Evolutionary conservation across 2,329 filamentous ascomycete genomes (phyloP).

Genomic region (Metarhizium robertsii): DNA sequence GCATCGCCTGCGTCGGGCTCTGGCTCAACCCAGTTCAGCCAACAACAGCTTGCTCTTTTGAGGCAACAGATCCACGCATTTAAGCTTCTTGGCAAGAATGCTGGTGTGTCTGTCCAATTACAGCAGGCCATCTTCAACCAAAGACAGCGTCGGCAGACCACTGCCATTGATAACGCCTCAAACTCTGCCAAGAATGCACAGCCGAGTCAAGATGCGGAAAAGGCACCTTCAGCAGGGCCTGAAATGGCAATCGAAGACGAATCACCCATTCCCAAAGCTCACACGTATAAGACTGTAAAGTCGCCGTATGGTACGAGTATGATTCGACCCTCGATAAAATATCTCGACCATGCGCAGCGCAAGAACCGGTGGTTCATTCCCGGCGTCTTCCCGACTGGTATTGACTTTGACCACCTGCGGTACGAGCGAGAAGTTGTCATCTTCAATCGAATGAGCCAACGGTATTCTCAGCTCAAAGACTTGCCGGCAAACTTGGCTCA

Average conservation of each 20-base stretch:
- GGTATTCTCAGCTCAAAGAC: conserved; percentile 75
- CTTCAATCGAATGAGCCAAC: conserved; percentile 80
- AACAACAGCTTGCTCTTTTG: conserved; percentile 69
- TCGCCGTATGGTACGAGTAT: conserved; percentile 56
- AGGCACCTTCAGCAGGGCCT: conserved; percentile 26
- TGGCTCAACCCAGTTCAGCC: conserved; percentile 55
- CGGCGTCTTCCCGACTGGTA: conserved; percentile 77
- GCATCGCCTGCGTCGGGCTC: conserved; percentile 17
- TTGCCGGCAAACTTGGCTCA: conserved; percentile 78
- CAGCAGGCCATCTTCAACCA: conserved; percentile 77
- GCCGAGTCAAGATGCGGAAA: conserved; percentile 23
- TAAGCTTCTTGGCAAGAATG: conserved; percentile 80
- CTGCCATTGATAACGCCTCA: conserved; percentile 37
- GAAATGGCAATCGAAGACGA: conserved; percentile 25
- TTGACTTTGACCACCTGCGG: conserved; percentile 77
- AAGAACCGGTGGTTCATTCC: conserved; percentile 73
- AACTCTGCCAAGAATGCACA: conserved; percentile 21
- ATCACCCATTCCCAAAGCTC: conserved; percentile 27
- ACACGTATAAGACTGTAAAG: conserved; percentile 63
- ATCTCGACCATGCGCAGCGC: conserved; percentile 68
- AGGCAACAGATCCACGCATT: conserved; percentile 86
- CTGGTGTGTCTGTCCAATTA: conserved; percentile 66
- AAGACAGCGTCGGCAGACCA: conserved; percentile 53
- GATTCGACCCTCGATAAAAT: conserved; percentile 56
- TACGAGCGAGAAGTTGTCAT: conserved; percentile 82